Base-by-base conservation (phyloP, 768 basidiomycete species). In the Tricholoma matsutake region DNA sequence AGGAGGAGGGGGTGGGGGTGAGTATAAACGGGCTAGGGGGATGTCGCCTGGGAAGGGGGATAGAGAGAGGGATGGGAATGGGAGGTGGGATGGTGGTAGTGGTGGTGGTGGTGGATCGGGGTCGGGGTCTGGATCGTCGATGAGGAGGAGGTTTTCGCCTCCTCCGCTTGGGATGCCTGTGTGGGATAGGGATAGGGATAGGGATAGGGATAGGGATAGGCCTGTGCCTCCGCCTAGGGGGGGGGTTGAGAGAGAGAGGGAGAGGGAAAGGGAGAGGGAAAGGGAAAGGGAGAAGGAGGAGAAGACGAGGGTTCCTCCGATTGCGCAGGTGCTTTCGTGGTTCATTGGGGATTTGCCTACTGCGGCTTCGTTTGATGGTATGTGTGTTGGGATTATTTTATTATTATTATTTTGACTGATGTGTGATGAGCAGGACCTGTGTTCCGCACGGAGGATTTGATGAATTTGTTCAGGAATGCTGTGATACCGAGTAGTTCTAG, bases 381-480 rank as follows among this genome's bases (percentile, higher is more conserved):
- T n/a, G n/a, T n/a, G n/a, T n/a, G n/a, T n/a, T n/a, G n/a, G n/a
- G 64, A 66, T 86, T 80, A 59, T 5, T 39, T 6, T 14, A 54
- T 52, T 54, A 20, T 39, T 13, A 37, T 54, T 56, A 22, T 57
- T 64, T 56, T 5, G n/a, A 18, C 18, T 60, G 37, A 25, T 61
- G 54, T 31, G 35, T n/a, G 20, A 41, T 52, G 39, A 65, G 20
- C 65, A 96, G 94, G 94, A 4, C 95, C 95, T 8, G 83, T 93
- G 39, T 96, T 96, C 76, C 82, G 92, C 59, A 88, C 90, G 1
- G 95, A 97, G 31, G 94, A 96, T 72, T 77, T 96, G 39, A 89
- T 98, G 86, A 87, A 88, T 62, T 69, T 94, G 31, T 88, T 97
- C 73, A 82, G 86, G 35, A 91, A 85, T 67, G 90, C 92, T 53